Base-by-base conservation (phyloP, 2,329 filamentous ascomycete genomes). In the Sclerotinia borealis region DNA sequence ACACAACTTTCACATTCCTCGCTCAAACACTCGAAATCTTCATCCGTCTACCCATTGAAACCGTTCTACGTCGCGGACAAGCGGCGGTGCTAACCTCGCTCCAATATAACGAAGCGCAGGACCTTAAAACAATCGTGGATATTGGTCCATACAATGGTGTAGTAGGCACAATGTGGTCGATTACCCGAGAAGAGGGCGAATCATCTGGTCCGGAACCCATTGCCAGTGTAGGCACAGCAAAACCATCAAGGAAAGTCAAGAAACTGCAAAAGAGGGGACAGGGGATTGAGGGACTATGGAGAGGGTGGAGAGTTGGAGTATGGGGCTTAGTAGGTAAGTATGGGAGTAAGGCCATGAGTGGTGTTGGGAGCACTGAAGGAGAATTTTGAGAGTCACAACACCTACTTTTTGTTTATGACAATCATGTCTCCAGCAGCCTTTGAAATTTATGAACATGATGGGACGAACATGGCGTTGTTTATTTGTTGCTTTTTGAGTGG, bases 21-120 rank as follows among this genome's bases (percentile, higher is more conserved):
- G 86, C 91, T 17, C 92, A 91, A 2, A 87, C 88, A 0, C 81
- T 86, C 2, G 93, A 96, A 55, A 84, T 98, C 37, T 90, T 95
- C 71, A 77, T 96, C 68, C 93, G 93, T 72, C 85, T 98, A 15
- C 95, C 95, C 0, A 80, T 98, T 5, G 95, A 99, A 77, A 98
- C 93, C 0, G 90, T 96, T 19, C 83, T 98, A 9, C 88, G 95
- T 54, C 86, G 95, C 65, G 93, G 91, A 6, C 95, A 99, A 76
- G 88, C 95, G 64, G 81, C 87, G 1, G 86, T 92, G 1, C 81
- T 91, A 51, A 54, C 60, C 81, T 54, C 67, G 27, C 11, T 52
- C 39, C 54, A 68, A 54, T 39, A 59, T 8, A 31, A 63, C 34
- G 63, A 60, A 66, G 54, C 45, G 31, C 17, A 55, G 11, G 61